phyloP scores from a whole-genome alignment of 2,329 filamentous ascomycete genomes.

The Colletotrichum higginsianum region DNA sequence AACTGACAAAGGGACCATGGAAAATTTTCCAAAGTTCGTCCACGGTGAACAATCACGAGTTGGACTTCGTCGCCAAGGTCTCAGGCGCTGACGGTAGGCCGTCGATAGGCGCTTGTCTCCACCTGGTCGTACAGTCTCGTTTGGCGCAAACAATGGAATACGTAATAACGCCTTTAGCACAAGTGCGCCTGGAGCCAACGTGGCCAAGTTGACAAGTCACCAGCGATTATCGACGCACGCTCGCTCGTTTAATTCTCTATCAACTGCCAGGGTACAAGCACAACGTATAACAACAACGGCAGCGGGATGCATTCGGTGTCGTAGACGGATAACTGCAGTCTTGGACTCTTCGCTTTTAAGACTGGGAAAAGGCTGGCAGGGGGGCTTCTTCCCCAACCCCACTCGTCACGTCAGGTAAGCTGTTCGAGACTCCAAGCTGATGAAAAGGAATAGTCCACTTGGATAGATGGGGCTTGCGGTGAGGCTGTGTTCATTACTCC shows the following conservation, averaged over 20 bases:
- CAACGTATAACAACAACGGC: not conserved
- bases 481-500: slow-evolving; percentile 19
- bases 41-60: not conserved
- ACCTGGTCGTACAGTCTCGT: slow-evolving; percentile 24
- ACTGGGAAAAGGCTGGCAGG: slow-evolving; percentile 25
- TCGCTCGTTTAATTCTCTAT: slow-evolving; percentile 24
- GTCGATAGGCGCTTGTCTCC: slow-evolving; percentile 35
- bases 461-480: slow-evolving; percentile 21
- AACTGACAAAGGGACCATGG: slow-evolving; percentile 15
- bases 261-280: slow-evolving; percentile 21
- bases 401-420: slow-evolving; percentile 16
- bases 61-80: slow-evolving; percentile 17
- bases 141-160: slow-evolving; percentile 17
- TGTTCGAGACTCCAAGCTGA: slow-evolving; percentile 8
- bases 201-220: slow-evolving; percentile 4
- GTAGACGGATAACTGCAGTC: slow-evolving; percentile 10
- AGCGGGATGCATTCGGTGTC: not conserved
- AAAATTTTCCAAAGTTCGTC: slow-evolving; percentile 37
- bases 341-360: slow-evolving; percentile 25
- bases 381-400: slow-evolving; percentile 17
- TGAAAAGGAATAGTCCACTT: slow-evolving; percentile 27
- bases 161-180: slow-evolving; percentile 23
- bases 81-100: slow-evolving; percentile 22
- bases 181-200: not conserved
- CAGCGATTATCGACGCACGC: slow-evolving; percentile 18